phyloP scores from a whole-genome alignment of 352 stramenopile genomes.

The Globisporangium viniferum region DNA sequence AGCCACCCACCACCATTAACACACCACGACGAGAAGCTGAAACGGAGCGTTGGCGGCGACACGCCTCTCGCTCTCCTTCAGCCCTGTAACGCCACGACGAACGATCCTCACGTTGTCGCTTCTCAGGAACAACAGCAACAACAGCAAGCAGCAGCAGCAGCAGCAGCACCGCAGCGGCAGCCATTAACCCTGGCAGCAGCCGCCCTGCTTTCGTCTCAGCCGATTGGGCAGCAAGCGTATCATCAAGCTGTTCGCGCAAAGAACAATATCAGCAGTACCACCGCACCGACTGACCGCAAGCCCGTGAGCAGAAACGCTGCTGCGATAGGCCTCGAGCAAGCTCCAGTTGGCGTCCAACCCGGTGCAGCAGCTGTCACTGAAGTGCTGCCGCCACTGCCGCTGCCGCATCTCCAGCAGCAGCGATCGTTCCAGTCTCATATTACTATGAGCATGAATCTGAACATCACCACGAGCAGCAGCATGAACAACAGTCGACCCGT shows the following conservation, averaged over 20 bases:
- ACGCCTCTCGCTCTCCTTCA: background rate
- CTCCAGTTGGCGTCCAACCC: background rate
- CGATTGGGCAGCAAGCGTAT: background rate
- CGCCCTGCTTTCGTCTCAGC: background rate
- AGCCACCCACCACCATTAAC: background rate
- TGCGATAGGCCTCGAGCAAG: background rate
- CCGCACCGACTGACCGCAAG: background rate
- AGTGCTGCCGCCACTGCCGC: background rate
- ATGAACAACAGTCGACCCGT: constrained; percentile 19
- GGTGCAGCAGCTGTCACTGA: constrained; percentile 2
- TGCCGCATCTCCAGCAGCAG: background rate
- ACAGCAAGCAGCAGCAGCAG: too few species aligned
- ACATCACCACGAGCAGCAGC: constrained; percentile 19
- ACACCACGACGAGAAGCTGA: constrained; percentile 1
- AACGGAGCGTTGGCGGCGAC: background rate
- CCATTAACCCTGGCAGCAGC: background rate
- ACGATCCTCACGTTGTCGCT: constrained; percentile 4
- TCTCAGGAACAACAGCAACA: background rate
- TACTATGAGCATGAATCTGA: constrained; percentile 25
- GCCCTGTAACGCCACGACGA: constrained; percentile 6
- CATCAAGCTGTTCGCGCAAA: background rate
- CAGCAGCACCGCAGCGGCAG: background rate
- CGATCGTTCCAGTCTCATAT: constrained; percentile 18
- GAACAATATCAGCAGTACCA: background rate
- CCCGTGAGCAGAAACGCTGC: background rate